Conservation (phyloP, 2,329 filamentous ascomycete species). For the Claviceps maximensis region DNA sequence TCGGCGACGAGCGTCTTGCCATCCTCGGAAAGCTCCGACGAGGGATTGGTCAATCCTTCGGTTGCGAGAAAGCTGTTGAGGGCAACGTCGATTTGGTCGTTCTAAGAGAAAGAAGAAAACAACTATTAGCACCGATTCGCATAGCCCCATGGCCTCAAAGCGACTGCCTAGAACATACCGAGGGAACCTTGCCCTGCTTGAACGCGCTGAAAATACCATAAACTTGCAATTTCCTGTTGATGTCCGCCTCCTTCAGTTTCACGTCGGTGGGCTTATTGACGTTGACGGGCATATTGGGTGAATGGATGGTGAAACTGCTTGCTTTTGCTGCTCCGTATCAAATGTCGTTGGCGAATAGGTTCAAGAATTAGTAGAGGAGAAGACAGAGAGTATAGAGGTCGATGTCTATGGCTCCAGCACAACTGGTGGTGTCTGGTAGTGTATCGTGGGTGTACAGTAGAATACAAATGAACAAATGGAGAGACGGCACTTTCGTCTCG, state of each 20-base stretch:
- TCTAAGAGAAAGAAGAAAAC: constrained; percentile 35
- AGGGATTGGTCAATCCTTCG: constrained; percentile 54
- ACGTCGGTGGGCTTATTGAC: constrained; percentile 65
- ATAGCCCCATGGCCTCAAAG: too few species aligned
- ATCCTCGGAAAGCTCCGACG: constrained; percentile 66
- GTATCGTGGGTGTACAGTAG: background rate
- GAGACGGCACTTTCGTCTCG: constrained; percentile 2
- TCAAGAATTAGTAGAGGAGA: background rate
- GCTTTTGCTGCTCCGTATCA: background rate
- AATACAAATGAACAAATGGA: background rate
- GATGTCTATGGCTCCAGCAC: background rate
- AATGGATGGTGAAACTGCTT: background rate
- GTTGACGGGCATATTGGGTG: constrained; percentile 22
- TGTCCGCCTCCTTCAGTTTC: constrained; percentile 68
- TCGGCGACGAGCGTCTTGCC: constrained; percentile 70
- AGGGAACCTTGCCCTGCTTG: constrained; percentile 78
- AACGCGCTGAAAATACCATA: constrained; percentile 87
- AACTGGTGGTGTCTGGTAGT: background rate
- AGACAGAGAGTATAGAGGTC: background rate
- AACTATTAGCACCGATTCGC: background rate
- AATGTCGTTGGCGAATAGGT: background rate
- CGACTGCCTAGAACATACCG: constrained; percentile 42
- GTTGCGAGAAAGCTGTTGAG: constrained; percentile 77
- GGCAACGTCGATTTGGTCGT: constrained; percentile 90
- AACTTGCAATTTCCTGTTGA: constrained; percentile 87